phyloP scores from a whole-genome alignment of 768 basidiomycete species.

The Lyophyllum atratum region DNA sequence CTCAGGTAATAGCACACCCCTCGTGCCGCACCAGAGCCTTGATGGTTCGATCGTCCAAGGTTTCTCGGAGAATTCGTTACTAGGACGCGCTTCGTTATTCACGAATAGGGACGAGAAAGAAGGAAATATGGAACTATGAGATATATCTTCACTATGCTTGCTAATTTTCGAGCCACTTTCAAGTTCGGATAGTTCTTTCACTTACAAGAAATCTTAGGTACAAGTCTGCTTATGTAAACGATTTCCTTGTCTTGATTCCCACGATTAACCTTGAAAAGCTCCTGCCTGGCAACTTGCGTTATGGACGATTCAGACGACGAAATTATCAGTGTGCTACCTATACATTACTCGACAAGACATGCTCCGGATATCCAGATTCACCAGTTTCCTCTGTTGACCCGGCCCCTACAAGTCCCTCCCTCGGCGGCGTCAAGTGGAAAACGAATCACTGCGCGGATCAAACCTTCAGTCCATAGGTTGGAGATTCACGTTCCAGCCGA shows the following conservation, averaged over 20 bases:
- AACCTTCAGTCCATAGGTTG: slow-evolving; percentile 58
- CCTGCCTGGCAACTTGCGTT: background rate
- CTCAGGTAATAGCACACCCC: slow-evolving; percentile 30
- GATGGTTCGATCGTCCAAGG: slow-evolving; percentile 21
- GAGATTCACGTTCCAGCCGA: slow-evolving; percentile 87
- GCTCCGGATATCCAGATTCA: slow-evolving; percentile 71
- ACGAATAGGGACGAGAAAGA: background rate
- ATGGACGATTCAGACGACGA: slow-evolving; percentile 52
- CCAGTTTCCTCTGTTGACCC: slow-evolving; percentile 76
- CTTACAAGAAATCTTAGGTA: background rate
- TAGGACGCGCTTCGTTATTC: slow-evolving; percentile 18
- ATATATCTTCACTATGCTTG: background rate
- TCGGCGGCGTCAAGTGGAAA: slow-evolving; percentile 75
- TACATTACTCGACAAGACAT: slow-evolving; percentile 67
- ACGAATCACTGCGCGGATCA: slow-evolving; percentile 72
- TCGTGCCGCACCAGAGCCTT: slow-evolving; percentile 25
- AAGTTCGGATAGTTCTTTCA: no score
- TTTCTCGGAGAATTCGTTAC: slow-evolving; percentile 28
- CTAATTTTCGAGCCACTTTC: background rate
- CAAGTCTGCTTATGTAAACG: background rate
- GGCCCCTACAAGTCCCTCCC: slow-evolving; percentile 76
- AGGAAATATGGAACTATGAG: background rate
- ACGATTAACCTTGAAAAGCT: background rate
- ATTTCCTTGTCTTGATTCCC: slow-evolving; percentile 2
- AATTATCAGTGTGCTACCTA: slow-evolving; percentile 66